Evolutionary conservation across 2,329 filamentous ascomycete genomes (phyloP), one percentile per base, ranked within the genome.

Genomic region (Nemania sp.): DNA sequence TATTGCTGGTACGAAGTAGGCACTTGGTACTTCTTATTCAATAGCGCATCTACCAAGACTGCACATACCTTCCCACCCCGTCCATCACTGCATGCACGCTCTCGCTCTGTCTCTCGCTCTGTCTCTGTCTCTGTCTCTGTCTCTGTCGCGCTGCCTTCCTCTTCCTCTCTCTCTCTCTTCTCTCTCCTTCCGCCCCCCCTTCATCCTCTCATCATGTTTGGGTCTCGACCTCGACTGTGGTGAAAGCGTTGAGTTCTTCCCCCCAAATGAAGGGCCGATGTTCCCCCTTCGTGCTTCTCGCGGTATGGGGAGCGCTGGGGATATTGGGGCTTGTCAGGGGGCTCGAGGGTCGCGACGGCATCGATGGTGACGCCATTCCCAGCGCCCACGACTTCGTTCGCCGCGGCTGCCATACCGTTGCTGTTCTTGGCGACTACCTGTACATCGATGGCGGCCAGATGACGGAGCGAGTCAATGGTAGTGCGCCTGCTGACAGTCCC

Each of bases 361-460:
- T 5, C 34, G 40, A 54, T 54, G 21, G 39, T 45, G 48, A 45
- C 45, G 49, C 62, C 47, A 62, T 59, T 25, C 69, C 70, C 45
- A 68, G 65, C 42, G 62, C 62, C 49, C 60, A 66, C 5, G 63
- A 65, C 60, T 72, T 71, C 62, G 47, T 70, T 35, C 63, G 63
- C 39, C 63, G 58, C 20, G 55, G 43, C 9, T 62, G 56, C 18
- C 54, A 57, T 15, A 65, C 59, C 1, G 69, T 69, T 18, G 69
- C 71, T 47, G 70, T 73, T n/a, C 55, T 77, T 12, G 74, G 74
- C 10, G 70, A 77, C 55, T 75, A 75, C 47, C 62, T 75, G 39
- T 78, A 77, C 53, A 71, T 78, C 48, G 75, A 78, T 56, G 76
- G 76, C 46, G 76, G 76, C 15, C 70, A 74, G 59, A 53, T 75